Evolutionary conservation across 176 grass and related monocot species (phyloP).

Genomic region (Neostapfia colusana): DNA sequence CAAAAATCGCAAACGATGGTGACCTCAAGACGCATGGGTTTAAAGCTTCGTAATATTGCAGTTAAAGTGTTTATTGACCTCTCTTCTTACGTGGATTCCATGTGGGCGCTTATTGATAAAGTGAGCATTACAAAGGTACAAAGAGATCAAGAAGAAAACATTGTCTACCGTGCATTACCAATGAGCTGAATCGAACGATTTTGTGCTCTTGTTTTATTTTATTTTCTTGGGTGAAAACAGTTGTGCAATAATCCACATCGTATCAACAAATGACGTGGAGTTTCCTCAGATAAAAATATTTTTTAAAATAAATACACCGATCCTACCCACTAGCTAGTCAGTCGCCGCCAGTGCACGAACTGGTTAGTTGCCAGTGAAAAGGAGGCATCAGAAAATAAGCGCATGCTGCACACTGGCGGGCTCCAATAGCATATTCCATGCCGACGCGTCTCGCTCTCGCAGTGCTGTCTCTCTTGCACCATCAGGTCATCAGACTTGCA

Average conservation of each 20-base stretch:
- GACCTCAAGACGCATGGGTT: background rate
- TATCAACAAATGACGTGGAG: background rate
- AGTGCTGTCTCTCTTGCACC: background rate
- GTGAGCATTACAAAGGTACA: background rate
- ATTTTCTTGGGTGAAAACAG: background rate
- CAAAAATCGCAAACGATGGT: background rate
- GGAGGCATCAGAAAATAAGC: background rate
- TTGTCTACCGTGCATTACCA: background rate
- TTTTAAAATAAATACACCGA: background rate
- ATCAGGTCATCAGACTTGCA: conserved; percentile 19
- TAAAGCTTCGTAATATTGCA: background rate
- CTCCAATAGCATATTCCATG: conserved; percentile 9
- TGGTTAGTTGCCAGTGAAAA: conserved; percentile 15
- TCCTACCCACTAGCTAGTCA: conserved; percentile 12
- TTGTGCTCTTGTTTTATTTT: background rate
- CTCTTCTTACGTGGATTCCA: background rate
- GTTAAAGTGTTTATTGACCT: background rate
- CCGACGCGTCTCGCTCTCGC: background rate
- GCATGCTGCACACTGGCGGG: background rate
- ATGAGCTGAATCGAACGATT: background rate
- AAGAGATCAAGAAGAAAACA: background rate
- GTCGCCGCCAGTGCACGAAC: background rate
- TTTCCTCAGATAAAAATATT: background rate
- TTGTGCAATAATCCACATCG: background rate
- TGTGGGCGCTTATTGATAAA: background rate